Conservation (phyloP, 2,329 filamentous ascomycete genomes). For the Teratosphaeriaceae sp. region DNA sequence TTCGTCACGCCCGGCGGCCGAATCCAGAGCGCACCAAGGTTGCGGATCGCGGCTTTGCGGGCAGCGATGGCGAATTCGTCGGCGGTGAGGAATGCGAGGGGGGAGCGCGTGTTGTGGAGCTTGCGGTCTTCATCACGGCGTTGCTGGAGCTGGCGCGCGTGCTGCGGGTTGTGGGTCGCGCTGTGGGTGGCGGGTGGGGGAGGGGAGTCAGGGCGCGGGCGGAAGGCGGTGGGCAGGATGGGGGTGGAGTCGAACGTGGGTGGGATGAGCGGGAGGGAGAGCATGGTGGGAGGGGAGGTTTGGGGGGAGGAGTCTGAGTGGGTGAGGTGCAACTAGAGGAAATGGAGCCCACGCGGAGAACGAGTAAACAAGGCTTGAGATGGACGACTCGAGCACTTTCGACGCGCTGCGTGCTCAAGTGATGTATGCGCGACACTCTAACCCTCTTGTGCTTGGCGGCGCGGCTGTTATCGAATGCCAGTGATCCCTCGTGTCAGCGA, state of each 20-base stretch:
- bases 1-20: constrained; percentile 82
- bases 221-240: constrained; percentile 18
- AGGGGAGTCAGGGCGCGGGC: constrained; percentile 22
- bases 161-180: constrained; percentile 17
- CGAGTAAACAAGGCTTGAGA: too few relatives aligned
- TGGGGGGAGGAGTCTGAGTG: too few relatives aligned
- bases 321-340: too few relatives aligned
- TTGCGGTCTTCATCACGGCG: constrained; percentile 27
- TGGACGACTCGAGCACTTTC: too few relatives aligned
- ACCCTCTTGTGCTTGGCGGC: too few relatives aligned
- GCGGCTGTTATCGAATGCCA: too few relatives aligned
- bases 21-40: constrained; percentile 87
- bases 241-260: constrained; percentile 23
- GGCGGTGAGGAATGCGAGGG: constrained; percentile 61
- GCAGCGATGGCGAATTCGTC: constrained; percentile 73
- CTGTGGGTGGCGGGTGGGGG: constrained; percentile 12
- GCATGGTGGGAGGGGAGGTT: constrained; percentile 15
- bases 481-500: too few relatives aligned
- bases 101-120: constrained; percentile 41
- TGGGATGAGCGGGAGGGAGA: constrained; percentile 27
- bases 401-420: too few relatives aligned
- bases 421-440: too few relatives aligned
- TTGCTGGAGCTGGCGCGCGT: constrained; percentile 23
- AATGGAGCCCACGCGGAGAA: too few relatives aligned
- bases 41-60: constrained; percentile 73